A percentile compares a stretch with the other conserved stretches of the same genome.
Conservation (phyloP, 2,329 filamentous ascomycete genomes). For the Epichloe gansuensis region DNA sequence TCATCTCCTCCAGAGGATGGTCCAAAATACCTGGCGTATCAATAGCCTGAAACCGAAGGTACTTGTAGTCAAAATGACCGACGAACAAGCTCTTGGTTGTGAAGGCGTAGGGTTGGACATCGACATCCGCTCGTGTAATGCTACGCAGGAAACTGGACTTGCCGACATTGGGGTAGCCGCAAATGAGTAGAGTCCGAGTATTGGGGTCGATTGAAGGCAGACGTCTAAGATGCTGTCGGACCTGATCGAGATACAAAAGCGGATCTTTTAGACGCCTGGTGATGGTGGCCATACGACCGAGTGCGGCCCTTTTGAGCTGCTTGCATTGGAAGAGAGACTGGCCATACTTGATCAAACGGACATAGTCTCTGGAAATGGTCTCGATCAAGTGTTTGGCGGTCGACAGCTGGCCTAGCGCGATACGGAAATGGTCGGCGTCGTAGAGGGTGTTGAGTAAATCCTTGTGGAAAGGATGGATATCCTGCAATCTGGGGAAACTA, state of each 20-base stretch:
- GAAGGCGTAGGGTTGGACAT: slow-evolving; percentile 96
- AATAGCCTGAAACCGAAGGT: slow-evolving; percentile 54
- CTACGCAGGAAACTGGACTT: slow-evolving; percentile 93
- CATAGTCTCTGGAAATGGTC: slow-evolving; percentile 90
- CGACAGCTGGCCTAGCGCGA: slow-evolving; percentile 88
- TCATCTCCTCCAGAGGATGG: slow-evolving; percentile 97
- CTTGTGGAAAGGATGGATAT: slow-evolving; percentile 89
- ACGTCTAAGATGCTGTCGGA: slow-evolving; percentile 88
- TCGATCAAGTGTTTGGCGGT: slow-evolving; percentile 95
- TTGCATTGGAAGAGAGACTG: slow-evolving; percentile 98
- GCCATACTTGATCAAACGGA: slow-evolving; percentile 82
- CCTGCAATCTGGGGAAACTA: slow-evolving; percentile 81
- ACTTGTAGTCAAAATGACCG: slow-evolving; percentile 93
- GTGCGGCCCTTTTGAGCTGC: slow-evolving; percentile 88
- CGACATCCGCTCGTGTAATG: slow-evolving; percentile 87
- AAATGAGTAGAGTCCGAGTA: slow-evolving; percentile 88
- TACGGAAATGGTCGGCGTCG: slow-evolving; percentile 95
- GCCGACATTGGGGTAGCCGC: slow-evolving; percentile 94
- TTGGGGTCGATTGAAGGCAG: slow-evolving; percentile 97
- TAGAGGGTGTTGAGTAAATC: slow-evolving; percentile 87
- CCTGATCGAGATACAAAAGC: slow-evolving; percentile 84
- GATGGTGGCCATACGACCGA: slow-evolving; percentile 97
- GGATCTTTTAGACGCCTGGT: slow-evolving; percentile 91
- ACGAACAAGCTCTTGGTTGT: slow-evolving; percentile 96
- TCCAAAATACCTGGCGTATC: slow-evolving; percentile 98